These are phyloP conservation scores for Pyrenochaeta sp. DNA, from an alignment of 2,329 filamentous ascomycete species.

Conservation along the genomic window DNA sequence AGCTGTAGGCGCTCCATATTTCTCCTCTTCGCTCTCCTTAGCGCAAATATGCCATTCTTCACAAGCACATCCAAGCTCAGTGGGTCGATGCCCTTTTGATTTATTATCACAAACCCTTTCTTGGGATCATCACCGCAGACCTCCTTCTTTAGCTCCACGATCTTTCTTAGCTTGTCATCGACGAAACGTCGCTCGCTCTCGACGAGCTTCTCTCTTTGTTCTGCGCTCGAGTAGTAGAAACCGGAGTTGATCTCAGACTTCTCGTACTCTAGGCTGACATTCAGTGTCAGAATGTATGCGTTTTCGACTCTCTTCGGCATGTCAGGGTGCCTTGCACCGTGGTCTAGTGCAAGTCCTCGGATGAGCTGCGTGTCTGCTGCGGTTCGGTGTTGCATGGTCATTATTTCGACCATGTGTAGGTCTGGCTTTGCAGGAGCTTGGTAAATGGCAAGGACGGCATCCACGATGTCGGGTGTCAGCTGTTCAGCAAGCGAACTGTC, in stretches of 20 bases:
- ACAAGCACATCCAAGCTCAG: constrained; percentile 93
- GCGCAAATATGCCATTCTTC: constrained; percentile 96
- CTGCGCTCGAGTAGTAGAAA: constrained; percentile 97
- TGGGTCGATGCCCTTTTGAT: constrained; percentile 99
- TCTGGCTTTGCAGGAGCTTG: constrained; percentile 90
- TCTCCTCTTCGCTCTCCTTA: constrained; percentile 92
- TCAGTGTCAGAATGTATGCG: constrained; percentile 92
- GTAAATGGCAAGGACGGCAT: constrained; percentile 95
- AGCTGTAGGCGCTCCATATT: constrained; percentile 99
- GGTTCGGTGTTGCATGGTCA: constrained; percentile 99
- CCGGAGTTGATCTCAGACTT: constrained; percentile 99
- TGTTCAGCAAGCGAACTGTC: constrained; percentile 88
- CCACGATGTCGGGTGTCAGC: constrained; percentile 93
- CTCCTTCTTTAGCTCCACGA: constrained; percentile 97
- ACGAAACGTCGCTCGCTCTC: constrained; percentile 97
- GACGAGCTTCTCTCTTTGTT: constrained; percentile 96
- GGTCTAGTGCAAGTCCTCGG: constrained; percentile 88
- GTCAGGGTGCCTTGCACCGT: constrained; percentile 94
- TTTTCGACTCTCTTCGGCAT: constrained; percentile 98
- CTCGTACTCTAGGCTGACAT: constrained; percentile 97
- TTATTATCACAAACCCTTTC: constrained; percentile 97
- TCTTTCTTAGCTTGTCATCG: constrained; percentile 95
- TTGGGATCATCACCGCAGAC: constrained; percentile 92
- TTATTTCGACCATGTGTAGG: constrained; percentile 99
- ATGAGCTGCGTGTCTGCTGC: constrained; percentile 97